Percentiles rank a stretch among this genome's conserved stretches.
Evolutionary conservation across 2,329 filamentous ascomycete species (phyloP).

Genomic region (Pseudofabraea citricarpa): DNA sequence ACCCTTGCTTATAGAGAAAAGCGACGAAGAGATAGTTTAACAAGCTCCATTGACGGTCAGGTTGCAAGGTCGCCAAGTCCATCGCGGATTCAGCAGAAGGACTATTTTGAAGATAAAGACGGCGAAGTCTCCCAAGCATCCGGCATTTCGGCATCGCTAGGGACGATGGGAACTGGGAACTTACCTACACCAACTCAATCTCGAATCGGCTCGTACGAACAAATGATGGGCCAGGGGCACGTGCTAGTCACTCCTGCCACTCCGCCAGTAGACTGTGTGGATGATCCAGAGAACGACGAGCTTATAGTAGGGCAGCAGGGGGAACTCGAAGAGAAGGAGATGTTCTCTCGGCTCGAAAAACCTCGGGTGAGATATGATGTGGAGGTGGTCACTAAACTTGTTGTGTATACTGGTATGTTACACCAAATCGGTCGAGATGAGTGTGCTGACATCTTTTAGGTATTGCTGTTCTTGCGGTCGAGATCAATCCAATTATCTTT

Average conservation of each 20-base stretch:
- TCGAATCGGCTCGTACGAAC: slow-evolving; percentile 60
- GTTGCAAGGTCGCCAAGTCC: slow-evolving; percentile 11
- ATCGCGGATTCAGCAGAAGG: slow-evolving; percentile 6
- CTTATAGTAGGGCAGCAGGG: slow-evolving; percentile 41
- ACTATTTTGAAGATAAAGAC: slow-evolving; percentile 17
- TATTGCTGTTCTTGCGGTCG: slow-evolving; percentile 72
- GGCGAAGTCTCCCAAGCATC: slow-evolving; percentile 21
- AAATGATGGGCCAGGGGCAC: slow-evolving; percentile 67
- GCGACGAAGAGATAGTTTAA: slow-evolving; percentile 52
- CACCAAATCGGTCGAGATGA: slow-evolving; percentile 2
- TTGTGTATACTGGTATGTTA: slow-evolving; percentile 81
- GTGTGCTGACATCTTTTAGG: slow-evolving; percentile 34
- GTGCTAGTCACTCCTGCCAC: slow-evolving; percentile 31
- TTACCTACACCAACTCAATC: slow-evolving; percentile 39
- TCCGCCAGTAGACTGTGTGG: slow-evolving; percentile 26
- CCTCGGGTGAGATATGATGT: slow-evolving; percentile 94
- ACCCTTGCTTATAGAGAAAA: slow-evolving; percentile 86
- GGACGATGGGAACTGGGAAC: slow-evolving; percentile 30
- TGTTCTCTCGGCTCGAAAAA: slow-evolving; percentile 79
- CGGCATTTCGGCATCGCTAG: slow-evolving; percentile 42
- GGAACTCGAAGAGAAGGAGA: slow-evolving; percentile 60
- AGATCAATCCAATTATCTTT: slow-evolving; percentile 37
- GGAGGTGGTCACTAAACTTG: slow-evolving; percentile 95
- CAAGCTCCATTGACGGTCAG: slow-evolving; percentile 11
- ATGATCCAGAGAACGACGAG: slow-evolving; percentile 30